phyloP scores from a whole-genome alignment of 2,329 filamentous ascomycete genomes.

The Colletotrichum eremochloae region DNA sequence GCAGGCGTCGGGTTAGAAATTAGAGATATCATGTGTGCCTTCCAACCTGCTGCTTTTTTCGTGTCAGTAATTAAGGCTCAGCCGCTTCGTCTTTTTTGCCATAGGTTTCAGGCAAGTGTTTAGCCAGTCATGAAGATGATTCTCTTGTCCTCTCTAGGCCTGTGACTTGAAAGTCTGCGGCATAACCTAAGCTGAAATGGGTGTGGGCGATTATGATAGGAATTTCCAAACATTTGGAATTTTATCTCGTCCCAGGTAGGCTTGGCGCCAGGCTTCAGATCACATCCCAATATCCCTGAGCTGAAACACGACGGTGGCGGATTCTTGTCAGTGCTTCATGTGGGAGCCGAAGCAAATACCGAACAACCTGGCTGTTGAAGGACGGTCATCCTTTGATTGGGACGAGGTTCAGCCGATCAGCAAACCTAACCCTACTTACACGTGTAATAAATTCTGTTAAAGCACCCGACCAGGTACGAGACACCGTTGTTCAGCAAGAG shows the following conservation, averaged over 20 bases:
- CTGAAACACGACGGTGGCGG: not conserved
- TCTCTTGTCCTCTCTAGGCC: not conserved
- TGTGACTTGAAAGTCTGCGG: not conserved
- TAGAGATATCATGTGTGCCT: not conserved
- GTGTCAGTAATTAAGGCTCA: too few relatives aligned
- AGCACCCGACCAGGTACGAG: too few relatives aligned
- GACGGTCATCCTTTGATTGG: not conserved
- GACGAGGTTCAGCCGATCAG: not conserved
- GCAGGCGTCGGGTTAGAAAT: not conserved
- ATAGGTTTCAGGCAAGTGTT: not conserved
- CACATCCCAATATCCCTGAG: not conserved
- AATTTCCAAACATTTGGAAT: slow-evolving; percentile 9
- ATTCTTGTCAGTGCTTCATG: not conserved
- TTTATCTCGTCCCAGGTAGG: slow-evolving; percentile 8
- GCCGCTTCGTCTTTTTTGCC: not conserved
- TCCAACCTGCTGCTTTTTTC: not conserved
- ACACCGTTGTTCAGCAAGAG: too few relatives aligned
- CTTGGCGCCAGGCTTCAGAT: not conserved
- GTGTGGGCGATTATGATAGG: not conserved
- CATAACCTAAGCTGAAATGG: not conserved
- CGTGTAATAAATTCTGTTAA: too few relatives aligned
- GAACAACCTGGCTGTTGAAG: not conserved
- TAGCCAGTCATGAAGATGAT: not conserved
- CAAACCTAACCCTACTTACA: not conserved
- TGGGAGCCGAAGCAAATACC: not conserved